A percentile compares a stretch with the other conserved stretches of the same genome.
Conservation (phyloP, 805 yeast genomes). For the Isabelozyma pseudorhagii region DNA sequence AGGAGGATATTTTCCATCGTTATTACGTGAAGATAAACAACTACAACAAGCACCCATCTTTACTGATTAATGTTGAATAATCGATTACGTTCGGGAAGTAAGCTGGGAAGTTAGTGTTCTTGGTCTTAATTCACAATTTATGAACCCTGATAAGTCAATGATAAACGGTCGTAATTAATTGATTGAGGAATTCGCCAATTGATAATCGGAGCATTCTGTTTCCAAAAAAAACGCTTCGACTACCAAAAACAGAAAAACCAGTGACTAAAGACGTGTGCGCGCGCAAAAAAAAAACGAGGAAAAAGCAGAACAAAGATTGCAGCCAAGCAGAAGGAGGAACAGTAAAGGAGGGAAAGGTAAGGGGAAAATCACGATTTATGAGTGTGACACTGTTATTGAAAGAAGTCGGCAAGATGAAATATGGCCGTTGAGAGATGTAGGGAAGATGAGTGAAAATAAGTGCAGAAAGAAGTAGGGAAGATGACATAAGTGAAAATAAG, state of each 20-base stretch:
- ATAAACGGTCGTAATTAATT: no score
- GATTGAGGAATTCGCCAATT: no score
- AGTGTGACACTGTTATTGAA: no score
- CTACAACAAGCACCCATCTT: conserved; percentile 43
- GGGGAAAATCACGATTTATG: neutral
- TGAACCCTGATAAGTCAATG: no score
- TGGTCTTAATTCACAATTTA: no score
- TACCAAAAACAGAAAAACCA: neutral
- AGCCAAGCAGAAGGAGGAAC: neutral
- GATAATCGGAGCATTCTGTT: neutral
- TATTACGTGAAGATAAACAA: conserved; percentile 39
- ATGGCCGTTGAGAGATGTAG: neutral
- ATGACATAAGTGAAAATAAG: neutral
- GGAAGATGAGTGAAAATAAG: neutral
- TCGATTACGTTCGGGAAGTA: neutral
- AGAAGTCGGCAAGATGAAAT: neutral
- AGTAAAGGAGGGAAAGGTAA: neutral
- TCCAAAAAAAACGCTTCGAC: neutral
- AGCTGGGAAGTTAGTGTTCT: no score
- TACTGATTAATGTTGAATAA: no score
- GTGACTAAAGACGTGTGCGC: neutral
- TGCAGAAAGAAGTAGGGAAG: neutral
- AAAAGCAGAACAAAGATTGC: neutral
- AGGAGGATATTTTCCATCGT: conserved; percentile 69
- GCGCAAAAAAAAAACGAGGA: neutral